Evolutionary conservation across 441 rosid genomes (phyloP).

Genomic region (Daphne laureola): DNA sequence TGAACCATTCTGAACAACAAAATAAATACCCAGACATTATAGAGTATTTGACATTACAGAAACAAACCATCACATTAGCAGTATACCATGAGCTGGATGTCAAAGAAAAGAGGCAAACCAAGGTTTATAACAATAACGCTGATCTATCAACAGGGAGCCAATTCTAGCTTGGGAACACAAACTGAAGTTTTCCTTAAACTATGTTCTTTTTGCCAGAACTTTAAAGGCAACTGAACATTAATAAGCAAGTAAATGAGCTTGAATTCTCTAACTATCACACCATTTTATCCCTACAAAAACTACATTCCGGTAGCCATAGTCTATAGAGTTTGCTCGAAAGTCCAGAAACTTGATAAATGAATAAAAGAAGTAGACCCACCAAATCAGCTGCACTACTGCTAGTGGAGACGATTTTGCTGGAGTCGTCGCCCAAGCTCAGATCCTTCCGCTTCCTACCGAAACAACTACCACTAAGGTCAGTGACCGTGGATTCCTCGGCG

Average conservation of each 20-base stretch:
- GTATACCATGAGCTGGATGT: neutral
- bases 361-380: conserved; percentile 35
- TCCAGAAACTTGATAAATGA: neutral
- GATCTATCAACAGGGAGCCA: too few relatives aligned
- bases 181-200: too few relatives aligned
- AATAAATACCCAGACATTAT: conserved; percentile 8
- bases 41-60: neutral
- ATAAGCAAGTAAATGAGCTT: too few relatives aligned
- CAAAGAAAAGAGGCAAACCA: too few relatives aligned
- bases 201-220: too few relatives aligned
- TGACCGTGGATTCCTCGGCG: conserved; percentile 68
- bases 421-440: conserved; percentile 68
- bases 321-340: neutral
- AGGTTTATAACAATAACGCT: too few relatives aligned
- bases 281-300: too few relatives aligned
- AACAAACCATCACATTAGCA: neutral
- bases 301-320: too few relatives aligned
- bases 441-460: conserved; percentile 61
- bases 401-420: conserved; percentile 71
- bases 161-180: too few relatives aligned
- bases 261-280: too few relatives aligned
- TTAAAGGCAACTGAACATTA: too few relatives aligned
- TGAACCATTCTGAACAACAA: conserved; percentile 45
- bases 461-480: conserved; percentile 63
- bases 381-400: conserved; percentile 63